Percentiles rank a stretch among this genome's conserved stretches.
Conservation (phyloP, 805 yeast species). For the Starmerella vaccinii region DNA sequence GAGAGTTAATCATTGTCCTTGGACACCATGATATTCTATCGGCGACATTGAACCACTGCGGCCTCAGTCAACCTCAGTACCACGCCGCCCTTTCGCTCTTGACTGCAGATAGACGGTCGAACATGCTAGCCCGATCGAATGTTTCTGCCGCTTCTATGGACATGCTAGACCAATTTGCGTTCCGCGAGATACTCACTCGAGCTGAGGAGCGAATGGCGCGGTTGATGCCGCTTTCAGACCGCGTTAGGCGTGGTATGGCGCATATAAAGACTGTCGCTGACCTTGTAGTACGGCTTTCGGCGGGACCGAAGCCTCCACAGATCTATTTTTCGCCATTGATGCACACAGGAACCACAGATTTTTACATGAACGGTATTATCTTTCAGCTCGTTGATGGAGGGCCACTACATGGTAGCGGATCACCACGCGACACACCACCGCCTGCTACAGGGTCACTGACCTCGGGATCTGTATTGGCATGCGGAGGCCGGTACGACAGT, state of each 20-base stretch:
- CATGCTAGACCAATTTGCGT: constrained; percentile 72
- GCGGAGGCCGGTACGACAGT: constrained; percentile 88
- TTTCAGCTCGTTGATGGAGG: constrained; percentile 71
- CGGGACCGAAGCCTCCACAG: constrained; percentile 35
- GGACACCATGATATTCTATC: constrained; percentile 77
- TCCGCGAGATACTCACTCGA: constrained; percentile 53
- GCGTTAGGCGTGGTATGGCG: constrained; percentile 51
- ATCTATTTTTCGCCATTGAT: constrained; percentile 69
- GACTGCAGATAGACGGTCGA: constrained; percentile 46
- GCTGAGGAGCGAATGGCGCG: constrained; percentile 55
- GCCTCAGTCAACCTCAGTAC: constrained; percentile 64
- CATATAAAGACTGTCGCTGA: constrained; percentile 52
- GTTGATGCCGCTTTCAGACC: constrained; percentile 64
- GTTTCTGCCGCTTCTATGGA: constrained; percentile 73
- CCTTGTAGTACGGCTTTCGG: constrained; percentile 48
- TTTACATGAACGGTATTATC: constrained; percentile 75
- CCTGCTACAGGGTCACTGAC: not conserved
- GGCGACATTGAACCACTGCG: constrained; percentile 68
- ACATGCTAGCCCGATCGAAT: constrained; percentile 54
- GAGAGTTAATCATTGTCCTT: constrained; percentile 49
- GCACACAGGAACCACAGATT: constrained; percentile 52
- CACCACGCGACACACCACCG: not conserved
- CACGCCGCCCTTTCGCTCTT: constrained; percentile 57
- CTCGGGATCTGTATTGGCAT: constrained; percentile 47
- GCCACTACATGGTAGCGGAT: not conserved